phyloP scores from a whole-genome alignment of 257 asterid species.

The Ligustrum vulgare region DNA sequence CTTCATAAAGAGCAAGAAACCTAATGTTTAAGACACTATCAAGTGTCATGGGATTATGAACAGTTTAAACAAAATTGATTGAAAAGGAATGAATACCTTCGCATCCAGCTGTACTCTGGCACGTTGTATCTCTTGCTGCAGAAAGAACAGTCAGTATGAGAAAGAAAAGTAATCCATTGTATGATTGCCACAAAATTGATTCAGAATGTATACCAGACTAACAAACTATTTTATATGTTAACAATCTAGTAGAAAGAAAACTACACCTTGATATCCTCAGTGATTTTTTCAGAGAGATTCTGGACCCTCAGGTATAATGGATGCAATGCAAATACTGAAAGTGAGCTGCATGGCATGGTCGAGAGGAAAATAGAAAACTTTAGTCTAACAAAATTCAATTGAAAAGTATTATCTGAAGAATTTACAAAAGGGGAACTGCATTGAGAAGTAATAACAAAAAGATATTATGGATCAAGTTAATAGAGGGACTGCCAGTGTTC shows the following conservation, averaged over 20 bases:
- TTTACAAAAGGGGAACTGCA: neutral
- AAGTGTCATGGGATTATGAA: no score
- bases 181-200: neutral
- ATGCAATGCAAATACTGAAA: conserved; percentile 95
- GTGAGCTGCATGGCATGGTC: conserved; percentile 67
- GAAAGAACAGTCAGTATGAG: neutral
- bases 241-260: conserved; percentile 17
- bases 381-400: neutral
- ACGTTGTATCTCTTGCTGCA: conserved; percentile 75
- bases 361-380: conserved; percentile 1
- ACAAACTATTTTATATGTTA: neutral
- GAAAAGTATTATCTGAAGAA: conserved; percentile 8
- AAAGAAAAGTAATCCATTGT: neutral
- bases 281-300: conserved; percentile 64
- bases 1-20: neutral
- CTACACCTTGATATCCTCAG: conserved; percentile 69
- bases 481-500: neutral
- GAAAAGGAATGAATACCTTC: conserved; percentile 51
- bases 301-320: conserved; percentile 94
- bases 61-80: neutral
- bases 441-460: neutral
- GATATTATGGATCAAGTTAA: neutral
- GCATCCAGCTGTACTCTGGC: conserved; percentile 60
- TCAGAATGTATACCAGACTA: conserved; percentile 27
- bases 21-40: neutral